Evolutionary conservation across 2,329 filamentous ascomycete genomes (phyloP), one percentile per base, ranked within the genome.

Genomic region (Aspergillus brunneoviolaceus): DNA sequence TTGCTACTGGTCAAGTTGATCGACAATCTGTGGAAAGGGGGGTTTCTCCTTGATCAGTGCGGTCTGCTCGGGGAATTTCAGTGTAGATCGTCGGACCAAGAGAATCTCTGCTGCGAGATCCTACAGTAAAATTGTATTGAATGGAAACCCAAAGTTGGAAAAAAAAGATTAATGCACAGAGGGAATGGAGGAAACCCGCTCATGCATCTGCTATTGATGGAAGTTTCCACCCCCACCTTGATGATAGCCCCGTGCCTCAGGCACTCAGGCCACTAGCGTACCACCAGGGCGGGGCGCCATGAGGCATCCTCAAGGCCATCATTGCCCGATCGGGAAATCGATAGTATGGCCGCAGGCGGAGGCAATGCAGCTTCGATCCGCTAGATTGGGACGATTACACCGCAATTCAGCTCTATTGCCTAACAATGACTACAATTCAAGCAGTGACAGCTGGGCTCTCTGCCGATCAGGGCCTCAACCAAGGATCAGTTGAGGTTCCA

Each of bases 201-300:
- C 53, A 49, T 25, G 39, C 39, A 45, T 59, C 52, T 27, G 35
- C 42, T 19, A 55, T 53, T 58, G 59, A 25, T 51, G 54, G 62
- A 64, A 57, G 59, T 59, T 59, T 57, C 27, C 55, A 64, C 63
- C 65, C 66, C 65, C 66, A 65, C 65, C 54, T 60, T 3, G 14
- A 29, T 25, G 39, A 39, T 42, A 19, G 39, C n/a, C 21, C 7
- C 1, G 19, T 5, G 61, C 66, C 64, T 68, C 51, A 67, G 66
- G 66, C 65, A 54, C 12, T 19, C 51, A 67, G 63, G 62, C 63
- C 35, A 5, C 23, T 16, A 39, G 33, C 3, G 4, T 35, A 2
- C 12, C 33, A 1, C 33, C 33, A 2, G 33, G n/a, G 64, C 61
- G 63, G 63, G 65, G 59, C 59, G 58, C 59, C 59, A 60, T 63